Percentiles rank a stretch among this genome's conserved stretches.
Conservation (phyloP, 2,329 filamentous ascomycete genomes). For the Alternaria atra region DNA sequence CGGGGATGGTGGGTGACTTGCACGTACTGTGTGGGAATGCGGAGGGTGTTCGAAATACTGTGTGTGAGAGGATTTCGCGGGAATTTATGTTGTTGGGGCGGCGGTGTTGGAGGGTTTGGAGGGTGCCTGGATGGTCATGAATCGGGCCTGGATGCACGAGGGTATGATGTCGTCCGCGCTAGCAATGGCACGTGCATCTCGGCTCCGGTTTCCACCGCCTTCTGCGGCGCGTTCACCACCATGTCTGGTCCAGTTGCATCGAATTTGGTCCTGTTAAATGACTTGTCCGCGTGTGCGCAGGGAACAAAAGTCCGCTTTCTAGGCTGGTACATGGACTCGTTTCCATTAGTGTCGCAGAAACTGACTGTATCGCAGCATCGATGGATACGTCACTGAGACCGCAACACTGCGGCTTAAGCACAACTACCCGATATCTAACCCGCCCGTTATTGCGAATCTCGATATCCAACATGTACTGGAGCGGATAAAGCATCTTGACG, state of each 20-base stretch:
- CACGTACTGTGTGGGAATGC: conserved; percentile 21
- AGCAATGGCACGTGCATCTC: conserved; percentile 26
- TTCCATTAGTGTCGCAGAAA: conserved; percentile 3
- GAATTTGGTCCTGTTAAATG: conserved; percentile 58
- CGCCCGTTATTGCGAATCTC: conserved; percentile 65
- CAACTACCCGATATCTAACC: conserved; percentile 60
- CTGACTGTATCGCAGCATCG: conserved; percentile 59
- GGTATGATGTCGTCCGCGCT: conserved; percentile 39
- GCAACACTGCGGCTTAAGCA: conserved; percentile 75
- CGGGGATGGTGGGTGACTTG: conserved; percentile 15
- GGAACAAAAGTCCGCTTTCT: conserved; percentile 91
- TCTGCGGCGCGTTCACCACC: conserved; percentile 13
- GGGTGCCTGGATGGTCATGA: conserved; percentile 29
- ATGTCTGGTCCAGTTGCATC: conserved; percentile 64
- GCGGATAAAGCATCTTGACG: conserved; percentile 68
- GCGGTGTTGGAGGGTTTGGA: conserved; percentile 22
- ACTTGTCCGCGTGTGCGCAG: conserved; percentile 56
- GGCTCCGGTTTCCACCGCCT: conserved; percentile 23
- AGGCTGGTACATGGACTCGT: conserved; percentile 73
- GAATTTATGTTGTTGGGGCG: conserved; percentile 15
- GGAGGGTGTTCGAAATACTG: not conserved
- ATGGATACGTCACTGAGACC: conserved; percentile 63
- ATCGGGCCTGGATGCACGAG: conserved; percentile 29
- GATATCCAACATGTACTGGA: conserved; percentile 77
- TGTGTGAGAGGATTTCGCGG: not conserved